Conservation (phyloP, 306 rosid genomes). For the Fragaria vesca region DNA sequence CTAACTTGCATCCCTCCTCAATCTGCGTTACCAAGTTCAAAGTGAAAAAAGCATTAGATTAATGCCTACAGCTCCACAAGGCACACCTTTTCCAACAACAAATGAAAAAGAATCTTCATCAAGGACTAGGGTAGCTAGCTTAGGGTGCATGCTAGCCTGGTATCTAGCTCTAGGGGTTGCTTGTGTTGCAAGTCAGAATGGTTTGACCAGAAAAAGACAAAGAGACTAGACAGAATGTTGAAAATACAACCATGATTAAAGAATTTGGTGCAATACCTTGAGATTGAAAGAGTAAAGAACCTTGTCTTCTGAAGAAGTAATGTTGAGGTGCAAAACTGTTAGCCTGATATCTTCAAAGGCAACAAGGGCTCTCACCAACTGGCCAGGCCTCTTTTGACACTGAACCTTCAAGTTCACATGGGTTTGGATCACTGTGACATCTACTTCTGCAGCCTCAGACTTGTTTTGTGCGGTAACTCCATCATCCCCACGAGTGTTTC, state of each 20-base stretch:
- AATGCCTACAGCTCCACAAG: background rate
- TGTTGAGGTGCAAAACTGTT: constrained; percentile 80
- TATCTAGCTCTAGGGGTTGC: constrained; percentile 25
- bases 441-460: constrained; percentile 65
- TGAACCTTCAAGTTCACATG: constrained; percentile 90
- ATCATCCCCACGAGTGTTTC: constrained; percentile 34
- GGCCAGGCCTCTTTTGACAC: constrained; percentile 58
- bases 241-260: constrained; percentile 17
- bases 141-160: constrained; percentile 4
- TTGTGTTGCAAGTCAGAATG: constrained; percentile 50
- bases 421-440: constrained; percentile 74
- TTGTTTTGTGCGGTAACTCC: constrained; percentile 61
- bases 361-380: constrained; percentile 66
- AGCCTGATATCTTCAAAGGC: constrained; percentile 81
- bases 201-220: constrained; percentile 42
- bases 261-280: constrained; percentile 55
- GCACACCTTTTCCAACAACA: constrained; percentile 7
- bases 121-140: background rate
- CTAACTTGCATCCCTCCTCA: constrained; percentile 74
- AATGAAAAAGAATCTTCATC: too few species aligned
- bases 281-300: constrained; percentile 88
- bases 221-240: background rate
- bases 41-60: background rate
- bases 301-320: constrained; percentile 56
- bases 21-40: constrained; percentile 57